Base-by-base conservation (phyloP, 345 rosid species). In the Moringa oleifera region DNA sequence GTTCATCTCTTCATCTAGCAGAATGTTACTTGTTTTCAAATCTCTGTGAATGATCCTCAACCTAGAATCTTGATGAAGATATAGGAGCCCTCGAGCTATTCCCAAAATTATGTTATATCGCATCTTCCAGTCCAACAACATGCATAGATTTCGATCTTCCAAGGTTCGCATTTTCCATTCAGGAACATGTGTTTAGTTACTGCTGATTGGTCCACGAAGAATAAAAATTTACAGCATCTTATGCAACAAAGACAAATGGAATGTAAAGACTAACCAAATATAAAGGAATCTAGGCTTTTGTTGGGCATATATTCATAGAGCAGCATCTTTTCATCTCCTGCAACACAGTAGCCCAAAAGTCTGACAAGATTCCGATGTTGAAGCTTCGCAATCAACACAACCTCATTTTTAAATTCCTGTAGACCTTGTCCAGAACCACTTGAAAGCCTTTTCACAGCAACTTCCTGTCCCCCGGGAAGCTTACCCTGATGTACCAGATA, bases 41-140 rank as follows among this genome's bases (percentile, higher is more conserved):
- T 89, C 89, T 65, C 96, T 74, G 50, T 87, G 94, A 51, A 87
- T 83, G 53, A 89, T 85, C 63, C 87, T 80, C 59, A 81, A 65
- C 61, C 94, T 79, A 2, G 94, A 89, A 60, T 89, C 96, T 58
- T 83, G 82, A 69, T 85, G 92, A 37, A 90, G 90, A 74, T 90
- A 88, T 0, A 85, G 54, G 51, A 88, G 74, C 11, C 90, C 92
- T 0, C 97, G 70, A 25, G 86, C 87, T 20, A 90, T 80, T 68
- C 92, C 95, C 4, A 80, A 56, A n/a, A 90, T 81, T 53, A 88
- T 79, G 25, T 73, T 70, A 28, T 46, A 73, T 17, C 87, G 76
- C 46, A 41, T 75, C 20, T 66, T 65, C 97, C 89, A 84, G 58
- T 78, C 77, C 71, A 90, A 64, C 11, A 54, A 28, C 28, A 59